phyloP scores from a whole-genome alignment of 2,329 filamentous ascomycete genomes.

The Trichoderma breve region DNA sequence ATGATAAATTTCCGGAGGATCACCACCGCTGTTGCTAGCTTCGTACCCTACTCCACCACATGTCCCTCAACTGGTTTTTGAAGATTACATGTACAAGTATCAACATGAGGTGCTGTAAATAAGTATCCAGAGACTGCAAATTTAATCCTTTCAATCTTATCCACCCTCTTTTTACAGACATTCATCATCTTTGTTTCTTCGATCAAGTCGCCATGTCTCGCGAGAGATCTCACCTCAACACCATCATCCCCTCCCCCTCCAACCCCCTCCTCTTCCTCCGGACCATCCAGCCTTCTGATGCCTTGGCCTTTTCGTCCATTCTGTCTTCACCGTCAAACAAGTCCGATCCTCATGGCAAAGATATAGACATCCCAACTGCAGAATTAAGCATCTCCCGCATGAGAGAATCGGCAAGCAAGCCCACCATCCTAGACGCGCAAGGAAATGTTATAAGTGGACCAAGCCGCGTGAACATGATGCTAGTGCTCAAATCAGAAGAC shows the following conservation, averaged over 20 bases:
- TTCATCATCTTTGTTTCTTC: neutral
- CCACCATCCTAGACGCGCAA: slow-evolving; percentile 22
- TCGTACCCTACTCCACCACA: neutral
- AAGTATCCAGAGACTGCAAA: neutral
- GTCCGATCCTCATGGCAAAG: slow-evolving; percentile 22
- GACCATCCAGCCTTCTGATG: slow-evolving; percentile 26
- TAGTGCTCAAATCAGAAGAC: slow-evolving; percentile 22
- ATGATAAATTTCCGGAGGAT: neutral
- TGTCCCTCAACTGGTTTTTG: neutral
- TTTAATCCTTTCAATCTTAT: neutral
- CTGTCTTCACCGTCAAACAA: slow-evolving; percentile 23
- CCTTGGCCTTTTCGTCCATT: slow-evolving; percentile 26
- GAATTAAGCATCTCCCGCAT: slow-evolving; percentile 24
- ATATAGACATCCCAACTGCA: slow-evolving; percentile 23
- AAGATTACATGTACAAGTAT: neutral
- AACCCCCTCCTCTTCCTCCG: slow-evolving; percentile 29
- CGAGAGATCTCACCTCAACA: slow-evolving; percentile 26
- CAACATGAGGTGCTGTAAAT: neutral
- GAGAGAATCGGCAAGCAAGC: slow-evolving; percentile 29
- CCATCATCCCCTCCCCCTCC: slow-evolving; percentile 25
- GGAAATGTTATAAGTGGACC: slow-evolving; percentile 25
- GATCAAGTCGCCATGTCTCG: neutral
- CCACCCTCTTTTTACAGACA: neutral
- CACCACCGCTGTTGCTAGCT: neutral
- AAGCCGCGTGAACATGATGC: slow-evolving; percentile 28